phyloP scores from a whole-genome alignment of 768 basidiomycete species.

The Trametes coccinea region DNA sequence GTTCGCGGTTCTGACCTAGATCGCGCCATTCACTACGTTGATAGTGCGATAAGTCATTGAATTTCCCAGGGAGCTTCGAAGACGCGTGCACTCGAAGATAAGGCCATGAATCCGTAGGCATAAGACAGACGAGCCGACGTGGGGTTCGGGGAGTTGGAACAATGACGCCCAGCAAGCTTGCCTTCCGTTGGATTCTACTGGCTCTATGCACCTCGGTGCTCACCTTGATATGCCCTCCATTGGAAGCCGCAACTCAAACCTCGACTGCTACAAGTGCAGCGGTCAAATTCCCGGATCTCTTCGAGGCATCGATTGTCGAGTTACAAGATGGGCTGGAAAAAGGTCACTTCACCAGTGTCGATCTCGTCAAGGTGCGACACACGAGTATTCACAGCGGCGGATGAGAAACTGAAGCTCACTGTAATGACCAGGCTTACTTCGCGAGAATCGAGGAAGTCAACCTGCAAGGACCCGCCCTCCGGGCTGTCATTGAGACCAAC shows the following conservation, averaged over 20 bases:
- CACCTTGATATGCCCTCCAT: neutral
- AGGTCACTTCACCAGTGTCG: conserved; percentile 56
- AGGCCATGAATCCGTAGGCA: no score
- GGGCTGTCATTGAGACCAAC: conserved; percentile 60
- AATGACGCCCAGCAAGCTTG: no score
- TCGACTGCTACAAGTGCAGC: neutral
- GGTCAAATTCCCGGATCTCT: conserved; percentile 48
- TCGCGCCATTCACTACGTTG: no score
- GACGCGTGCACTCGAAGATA: no score
- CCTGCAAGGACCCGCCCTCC: conserved; percentile 53
- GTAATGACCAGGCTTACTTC: conserved; percentile 53
- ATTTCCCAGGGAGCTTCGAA: no score
- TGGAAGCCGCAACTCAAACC: neutral
- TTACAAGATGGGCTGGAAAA: conserved; percentile 50
- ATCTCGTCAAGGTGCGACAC: conserved; percentile 55
- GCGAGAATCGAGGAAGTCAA: conserved; percentile 73
- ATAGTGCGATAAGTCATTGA: no score
- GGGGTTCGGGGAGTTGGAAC: no score
- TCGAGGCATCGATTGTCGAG: conserved; percentile 58
- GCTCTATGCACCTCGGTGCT: neutral
- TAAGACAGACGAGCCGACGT: no score
- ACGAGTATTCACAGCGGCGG: no score
- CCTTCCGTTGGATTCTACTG: neutral
- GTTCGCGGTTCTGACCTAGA: no score
- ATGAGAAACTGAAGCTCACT: neutral